Conservation (phyloP, 2,329 filamentous ascomycete genomes). For the Incumbomyces lentus region DNA sequence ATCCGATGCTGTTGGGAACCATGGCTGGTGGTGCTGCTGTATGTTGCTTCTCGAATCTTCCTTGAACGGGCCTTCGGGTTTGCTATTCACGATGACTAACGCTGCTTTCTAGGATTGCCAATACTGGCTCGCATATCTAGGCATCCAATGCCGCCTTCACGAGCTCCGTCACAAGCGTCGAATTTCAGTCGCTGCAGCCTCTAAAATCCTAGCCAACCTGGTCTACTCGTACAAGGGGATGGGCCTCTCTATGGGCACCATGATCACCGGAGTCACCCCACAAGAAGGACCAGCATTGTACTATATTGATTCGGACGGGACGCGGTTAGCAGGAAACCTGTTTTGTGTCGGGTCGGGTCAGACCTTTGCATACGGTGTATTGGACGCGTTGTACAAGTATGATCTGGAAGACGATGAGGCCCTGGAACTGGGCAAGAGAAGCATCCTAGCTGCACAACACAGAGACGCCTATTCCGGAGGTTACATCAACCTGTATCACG, state of each 20-base stretch:
- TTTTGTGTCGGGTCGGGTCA: slow-evolving; percentile 98
- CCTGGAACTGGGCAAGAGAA: slow-evolving; percentile 78
- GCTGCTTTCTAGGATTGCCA: slow-evolving; percentile 66
- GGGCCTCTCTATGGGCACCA: slow-evolving; percentile 97
- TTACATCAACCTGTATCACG: slow-evolving; percentile 97
- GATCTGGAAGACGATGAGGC: slow-evolving; percentile 80
- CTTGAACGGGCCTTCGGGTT: too few species aligned
- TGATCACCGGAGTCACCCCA: slow-evolving; percentile 94
- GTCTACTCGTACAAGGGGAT: slow-evolving; percentile 99
- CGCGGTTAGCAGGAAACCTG: slow-evolving; percentile 80
- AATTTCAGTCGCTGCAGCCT: slow-evolving; percentile 92
- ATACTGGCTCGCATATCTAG: slow-evolving; percentile 98
- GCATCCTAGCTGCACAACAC: slow-evolving; percentile 92
- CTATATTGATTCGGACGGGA: slow-evolving; percentile 98
- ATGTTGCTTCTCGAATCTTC: slow-evolving; percentile 26
- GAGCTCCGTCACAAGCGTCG: slow-evolving; percentile 98
- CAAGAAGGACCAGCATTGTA: slow-evolving; percentile 95
- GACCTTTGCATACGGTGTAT: slow-evolving; percentile 96
- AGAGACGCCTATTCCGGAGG: slow-evolving; percentile 97
- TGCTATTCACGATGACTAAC: too few species aligned
- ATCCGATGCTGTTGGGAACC: slow-evolving; percentile 83
- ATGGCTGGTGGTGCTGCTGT: slow-evolving; percentile 96
- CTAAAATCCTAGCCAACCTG: slow-evolving; percentile 96
- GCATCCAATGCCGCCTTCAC: slow-evolving; percentile 97
- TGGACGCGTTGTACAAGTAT: slow-evolving; percentile 91